Conservation (phyloP, 2,329 filamentous ascomycete genomes). For the Ophiocordyceps sinensis region DNA sequence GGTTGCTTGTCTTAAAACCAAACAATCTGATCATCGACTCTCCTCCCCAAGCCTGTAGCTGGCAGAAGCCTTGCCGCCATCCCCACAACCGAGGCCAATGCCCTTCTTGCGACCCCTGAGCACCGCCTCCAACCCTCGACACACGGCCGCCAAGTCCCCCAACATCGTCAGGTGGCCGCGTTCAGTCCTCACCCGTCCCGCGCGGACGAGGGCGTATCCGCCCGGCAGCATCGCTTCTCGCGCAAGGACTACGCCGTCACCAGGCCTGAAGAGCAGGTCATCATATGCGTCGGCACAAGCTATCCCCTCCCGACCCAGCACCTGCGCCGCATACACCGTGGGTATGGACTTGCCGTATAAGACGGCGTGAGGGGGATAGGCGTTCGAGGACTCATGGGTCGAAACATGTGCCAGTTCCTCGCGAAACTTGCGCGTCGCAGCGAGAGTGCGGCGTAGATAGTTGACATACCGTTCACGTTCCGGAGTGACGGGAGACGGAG, state of each 20-base stretch:
- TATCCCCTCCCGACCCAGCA: constrained; percentile 60
- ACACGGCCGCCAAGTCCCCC: constrained; percentile 72
- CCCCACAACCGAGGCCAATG: constrained; percentile 39
- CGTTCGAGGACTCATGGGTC: constrained; percentile 46
- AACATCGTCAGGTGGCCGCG: constrained; percentile 78
- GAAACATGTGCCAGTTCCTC: constrained; percentile 51
- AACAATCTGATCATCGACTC: no score
- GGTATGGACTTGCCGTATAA: constrained; percentile 80
- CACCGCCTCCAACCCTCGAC: constrained; percentile 56
- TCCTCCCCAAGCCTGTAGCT: background rate
- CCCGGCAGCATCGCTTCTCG: constrained; percentile 71
- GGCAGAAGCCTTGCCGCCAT: background rate
- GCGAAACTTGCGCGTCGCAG: constrained; percentile 61
- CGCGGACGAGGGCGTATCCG: constrained; percentile 60
- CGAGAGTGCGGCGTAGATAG: constrained; percentile 65
- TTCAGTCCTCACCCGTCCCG: constrained; percentile 65
- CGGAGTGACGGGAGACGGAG: constrained; percentile 5
- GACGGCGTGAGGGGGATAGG: constrained; percentile 68
- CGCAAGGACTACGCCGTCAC: constrained; percentile 80
- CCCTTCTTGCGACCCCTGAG: constrained; percentile 53
- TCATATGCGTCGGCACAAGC: constrained; percentile 67
- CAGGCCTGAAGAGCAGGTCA: constrained; percentile 70
- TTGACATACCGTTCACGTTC: constrained; percentile 24
- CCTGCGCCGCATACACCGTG: constrained; percentile 69
- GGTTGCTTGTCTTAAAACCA: no score